Percentiles rank a stretch among this genome's conserved stretches.
These are phyloP conservation scores for Aspergillus ochraceoroseus DNA, from an alignment of 2,329 filamentous ascomycete genomes.

Conservation along the genomic window DNA sequence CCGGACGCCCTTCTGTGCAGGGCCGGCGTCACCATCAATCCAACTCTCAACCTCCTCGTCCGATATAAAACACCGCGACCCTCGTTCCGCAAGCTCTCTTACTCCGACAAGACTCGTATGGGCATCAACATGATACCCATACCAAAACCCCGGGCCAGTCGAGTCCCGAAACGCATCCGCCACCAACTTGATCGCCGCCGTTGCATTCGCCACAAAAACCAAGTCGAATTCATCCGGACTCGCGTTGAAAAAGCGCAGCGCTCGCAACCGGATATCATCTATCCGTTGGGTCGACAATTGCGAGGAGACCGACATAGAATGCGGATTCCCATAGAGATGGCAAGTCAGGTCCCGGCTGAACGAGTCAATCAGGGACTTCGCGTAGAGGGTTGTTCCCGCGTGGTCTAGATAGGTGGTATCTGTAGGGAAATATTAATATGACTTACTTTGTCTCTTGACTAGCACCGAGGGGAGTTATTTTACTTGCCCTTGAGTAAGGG, in stretches of 20 bases:
- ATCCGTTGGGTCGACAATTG: conserved; percentile 69
- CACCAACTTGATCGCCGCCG: conserved; percentile 82
- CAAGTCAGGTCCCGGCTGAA: conserved; percentile 75
- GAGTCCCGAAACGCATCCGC: conserved; percentile 68
- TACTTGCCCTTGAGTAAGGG: conserved; percentile 40
- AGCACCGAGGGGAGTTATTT: not conserved
- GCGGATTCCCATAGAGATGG: conserved; percentile 83
- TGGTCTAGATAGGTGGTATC: conserved; percentile 82
- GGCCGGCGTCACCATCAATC: too few species aligned
- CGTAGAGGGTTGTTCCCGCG: conserved; percentile 81
- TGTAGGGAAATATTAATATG: conserved; percentile 35
- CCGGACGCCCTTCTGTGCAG: conserved; percentile 18
- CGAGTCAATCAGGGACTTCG: conserved; percentile 72
- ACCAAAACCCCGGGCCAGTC: conserved; percentile 65
- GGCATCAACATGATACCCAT: conserved; percentile 74
- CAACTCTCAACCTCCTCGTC: conserved; percentile 62
- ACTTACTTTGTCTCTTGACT: too few species aligned
- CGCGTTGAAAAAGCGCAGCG: conserved; percentile 73
- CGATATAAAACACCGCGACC: conserved; percentile 58
- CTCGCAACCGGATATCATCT: conserved; percentile 66
- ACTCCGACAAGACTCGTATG: conserved; percentile 86
- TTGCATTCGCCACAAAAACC: conserved; percentile 88
- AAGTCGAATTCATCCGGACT: conserved; percentile 78
- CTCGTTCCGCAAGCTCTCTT: conserved; percentile 62
- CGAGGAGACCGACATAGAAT: conserved; percentile 78